Conservation (phyloP, 257 asterid genomes). For the Jasminum sambac region DNA sequence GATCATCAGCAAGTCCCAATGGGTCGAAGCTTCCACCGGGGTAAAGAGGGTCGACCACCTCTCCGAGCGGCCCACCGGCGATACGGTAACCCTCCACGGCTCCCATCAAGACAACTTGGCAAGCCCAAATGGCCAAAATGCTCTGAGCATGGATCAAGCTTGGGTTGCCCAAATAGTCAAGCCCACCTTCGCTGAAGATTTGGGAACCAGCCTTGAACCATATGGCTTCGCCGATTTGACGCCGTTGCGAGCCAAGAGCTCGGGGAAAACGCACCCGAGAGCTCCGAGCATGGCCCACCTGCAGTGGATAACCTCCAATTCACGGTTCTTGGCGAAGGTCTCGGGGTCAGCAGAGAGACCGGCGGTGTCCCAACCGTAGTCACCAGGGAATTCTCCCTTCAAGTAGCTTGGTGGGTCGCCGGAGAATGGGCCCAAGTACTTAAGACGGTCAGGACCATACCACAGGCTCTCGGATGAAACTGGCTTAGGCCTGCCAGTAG, state of each 20-base stretch:
- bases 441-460: constrained; percentile 46
- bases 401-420: constrained; percentile 44
- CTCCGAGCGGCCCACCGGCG: constrained; percentile 54
- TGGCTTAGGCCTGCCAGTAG: constrained; percentile 14
- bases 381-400: constrained; percentile 50
- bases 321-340: constrained; percentile 47
- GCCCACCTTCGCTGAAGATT: constrained; percentile 66
- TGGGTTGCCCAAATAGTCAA: constrained; percentile 70
- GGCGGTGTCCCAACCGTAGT: constrained; percentile 54
- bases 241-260: constrained; percentile 63
- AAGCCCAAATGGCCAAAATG: constrained; percentile 69
- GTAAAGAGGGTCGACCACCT: constrained; percentile 47
- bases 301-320: constrained; percentile 49
- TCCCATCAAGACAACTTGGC: constrained; percentile 60
- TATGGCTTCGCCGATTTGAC: constrained; percentile 50
- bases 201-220: constrained; percentile 73
- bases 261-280: constrained; percentile 68
- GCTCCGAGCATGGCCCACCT: constrained; percentile 67
- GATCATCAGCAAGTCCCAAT: constrained; percentile 51
- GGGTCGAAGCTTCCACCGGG: constrained; percentile 58
- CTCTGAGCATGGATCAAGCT: constrained; percentile 66
- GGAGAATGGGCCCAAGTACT: constrained; percentile 46
- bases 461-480: constrained; percentile 49
- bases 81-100: constrained; percentile 65
- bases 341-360: constrained; percentile 52